Evolutionary conservation across 2,329 filamentous ascomycete genomes (phyloP), one percentile per base, ranked within the genome.

Genomic region (Cytospora piceae): DNA sequence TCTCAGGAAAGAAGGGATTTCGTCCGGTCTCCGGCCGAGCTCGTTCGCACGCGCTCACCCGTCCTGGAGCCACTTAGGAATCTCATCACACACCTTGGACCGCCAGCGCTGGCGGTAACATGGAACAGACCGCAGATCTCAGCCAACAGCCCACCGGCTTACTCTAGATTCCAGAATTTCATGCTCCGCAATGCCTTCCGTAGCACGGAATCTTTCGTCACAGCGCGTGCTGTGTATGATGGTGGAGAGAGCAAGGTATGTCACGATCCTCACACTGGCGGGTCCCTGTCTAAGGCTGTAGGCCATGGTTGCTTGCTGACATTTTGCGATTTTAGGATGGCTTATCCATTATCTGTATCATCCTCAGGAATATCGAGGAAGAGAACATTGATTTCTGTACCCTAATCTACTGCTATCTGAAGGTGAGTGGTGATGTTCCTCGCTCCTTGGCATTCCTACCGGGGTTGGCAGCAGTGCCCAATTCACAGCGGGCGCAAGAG

Each of bases 121-220:
- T 90, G 88, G 87, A 90, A 90, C 69, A 80, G 87, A 58, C 88
- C 88, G 12, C 83, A 85, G 58, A 85, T 90, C n/a, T 85, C 86
- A 1, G 75, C 82, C 31, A 91, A 90, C 69, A 85, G 77, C 22
- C 87, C 88, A 5, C 85, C 86, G 0, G 78, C 85, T 8, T 91
- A 90, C 73, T 90, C 87, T 2, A 81, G 87, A 29, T 91, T 91
- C 69, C 88, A 91, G 69, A 86, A 90, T 69, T 91, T 91, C 71
- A 91, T 91, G 88, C 81, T 91, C 55, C 84, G 85, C 22, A 90
- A 90, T 72, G 88, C 88, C 2, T 88, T 88, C 69, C 82, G 85
- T 46, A 86, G 85, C 69, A 86, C 84, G 0, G 88, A 90, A 70
- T 88, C 87, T 3, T 86, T 88, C 66, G 75, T 88, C 27, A 88